Conservation (phyloP, 2,329 filamentous ascomycete genomes). For the Lachnum nothofagi region DNA sequence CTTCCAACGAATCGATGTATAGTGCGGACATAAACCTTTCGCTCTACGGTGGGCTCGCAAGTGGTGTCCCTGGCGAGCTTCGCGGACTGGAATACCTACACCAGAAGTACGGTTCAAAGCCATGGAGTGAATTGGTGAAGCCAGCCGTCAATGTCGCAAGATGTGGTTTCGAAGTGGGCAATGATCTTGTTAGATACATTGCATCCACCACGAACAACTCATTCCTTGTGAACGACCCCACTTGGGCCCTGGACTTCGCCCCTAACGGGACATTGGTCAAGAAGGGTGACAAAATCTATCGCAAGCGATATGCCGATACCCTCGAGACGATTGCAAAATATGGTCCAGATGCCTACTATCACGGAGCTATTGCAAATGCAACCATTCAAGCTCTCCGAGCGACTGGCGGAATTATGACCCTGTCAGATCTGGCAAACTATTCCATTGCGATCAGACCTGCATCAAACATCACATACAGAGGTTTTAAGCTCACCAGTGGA, state of each 20-base stretch:
- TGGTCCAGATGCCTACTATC: constrained; percentile 71
- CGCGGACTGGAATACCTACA: constrained; percentile 35
- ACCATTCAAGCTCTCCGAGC: constrained; percentile 65
- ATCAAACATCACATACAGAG: constrained; percentile 61
- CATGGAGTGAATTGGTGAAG: constrained; percentile 51
- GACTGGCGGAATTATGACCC: constrained; percentile 77
- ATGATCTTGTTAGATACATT: constrained; percentile 61
- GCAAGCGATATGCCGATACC: constrained; percentile 74
- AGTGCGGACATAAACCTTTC: constrained; percentile 48
- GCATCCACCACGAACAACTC: constrained; percentile 41
- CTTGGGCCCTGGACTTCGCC: constrained; percentile 85
- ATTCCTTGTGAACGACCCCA: constrained; percentile 69
- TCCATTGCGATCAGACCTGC: constrained; percentile 59
- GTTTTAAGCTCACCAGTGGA: constrained; percentile 63
- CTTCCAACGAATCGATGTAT: constrained; percentile 54
- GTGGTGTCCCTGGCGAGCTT: constrained; percentile 48
- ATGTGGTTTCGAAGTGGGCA: constrained; percentile 55
- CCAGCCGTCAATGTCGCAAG: constrained; percentile 57
- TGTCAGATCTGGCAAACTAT: constrained; percentile 73
- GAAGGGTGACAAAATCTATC: constrained; percentile 71
- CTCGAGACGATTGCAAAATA: constrained; percentile 70
- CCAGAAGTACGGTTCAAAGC: constrained; percentile 46
- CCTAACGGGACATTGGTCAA: constrained; percentile 66
- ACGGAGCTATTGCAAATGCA: constrained; percentile 64
- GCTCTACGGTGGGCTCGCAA: constrained; percentile 54